Evolutionary conservation across 805 yeast species (phyloP), one percentile per base, ranked within the genome.

Genomic region (Kazachstania viticola): DNA sequence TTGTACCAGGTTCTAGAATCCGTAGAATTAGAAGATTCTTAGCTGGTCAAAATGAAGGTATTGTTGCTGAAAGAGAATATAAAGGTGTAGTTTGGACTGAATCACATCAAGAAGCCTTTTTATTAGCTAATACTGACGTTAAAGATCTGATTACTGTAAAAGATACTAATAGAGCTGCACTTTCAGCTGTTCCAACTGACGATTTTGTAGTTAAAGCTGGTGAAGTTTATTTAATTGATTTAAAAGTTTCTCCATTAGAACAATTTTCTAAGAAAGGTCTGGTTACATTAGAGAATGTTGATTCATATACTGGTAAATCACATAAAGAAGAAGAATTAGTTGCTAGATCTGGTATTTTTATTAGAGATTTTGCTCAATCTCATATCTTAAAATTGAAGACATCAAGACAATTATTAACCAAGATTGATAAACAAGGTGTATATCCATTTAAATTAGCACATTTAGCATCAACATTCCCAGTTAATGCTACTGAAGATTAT

Each of bases 1-100:
- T 91, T 33, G 84, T 82, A 23, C 97, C 97, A 19, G 94, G 95
- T 0, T 82, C 95, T 15, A 77, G 83, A 54, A 81, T 91, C 27
- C 79, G 98, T 62, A 73, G 95, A 56, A 69, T 87, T 36, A 73
- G 95, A 64, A 73, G 97, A 52, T 91, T 88, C 49, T 71, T 91
- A 51, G 94, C 94, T 25, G 98, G 98, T 33, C 98, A 91, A 65
- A 78, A 87, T 37, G 94, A 84, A 51, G 91, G 85, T 53, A 65
- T 85, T 34, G 91, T 85, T 41, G 88, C 87, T 24, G 98, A 88
- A 62, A 71, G 76, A 51, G 95, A 83, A 43, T 82, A 80, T 61
- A 87, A 88, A 59, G 95, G 95, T 51, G 93, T 87, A 33, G 79
- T 71, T 17, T 81, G 93, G 93, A 69, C 79, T 33, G 94, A 81